Conservation (phyloP, 176 grass and related monocot species). For the Aegilops longissima region DNA sequence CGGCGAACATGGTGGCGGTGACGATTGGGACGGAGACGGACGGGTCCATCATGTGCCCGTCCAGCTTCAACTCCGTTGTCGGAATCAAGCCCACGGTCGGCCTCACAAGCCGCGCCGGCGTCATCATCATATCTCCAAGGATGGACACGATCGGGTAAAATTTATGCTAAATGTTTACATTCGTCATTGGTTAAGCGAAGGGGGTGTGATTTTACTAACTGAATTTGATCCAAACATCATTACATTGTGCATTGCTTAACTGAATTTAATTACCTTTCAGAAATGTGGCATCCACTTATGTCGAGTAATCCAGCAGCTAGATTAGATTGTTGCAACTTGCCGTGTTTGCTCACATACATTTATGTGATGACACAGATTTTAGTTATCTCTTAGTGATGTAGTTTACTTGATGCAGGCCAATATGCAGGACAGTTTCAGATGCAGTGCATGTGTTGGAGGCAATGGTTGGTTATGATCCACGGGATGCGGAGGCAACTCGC, state of each 20-base stretch:
- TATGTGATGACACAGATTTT: background rate
- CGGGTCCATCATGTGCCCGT: slow-evolving; percentile 79
- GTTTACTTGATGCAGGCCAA: slow-evolving; percentile 44
- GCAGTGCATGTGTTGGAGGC: slow-evolving; percentile 69
- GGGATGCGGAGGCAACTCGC: slow-evolving; percentile 52
- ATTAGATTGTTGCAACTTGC: background rate
- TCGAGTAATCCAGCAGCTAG: background rate
- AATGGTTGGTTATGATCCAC: slow-evolving; percentile 65
- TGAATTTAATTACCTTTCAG: background rate
- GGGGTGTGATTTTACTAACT: background rate
- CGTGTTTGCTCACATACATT: background rate
- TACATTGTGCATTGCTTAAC: background rate
- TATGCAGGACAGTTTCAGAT: slow-evolving; percentile 77
- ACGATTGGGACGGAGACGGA: slow-evolving; percentile 84
- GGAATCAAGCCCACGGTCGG: slow-evolving; percentile 82
- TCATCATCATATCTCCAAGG: slow-evolving; percentile 69
- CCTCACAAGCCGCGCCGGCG: slow-evolving; percentile 72
- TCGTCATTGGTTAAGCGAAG: background rate
- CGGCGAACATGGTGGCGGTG: slow-evolving; percentile 62
- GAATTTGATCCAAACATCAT: background rate
- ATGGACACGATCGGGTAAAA: slow-evolving; percentile 84
- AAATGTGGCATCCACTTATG: background rate
- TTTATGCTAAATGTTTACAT: background rate
- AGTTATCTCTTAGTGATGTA: background rate
- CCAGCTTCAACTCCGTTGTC: slow-evolving; percentile 70